Percentiles rank a stretch among this genome's conserved stretches.
Conservation (phyloP, 352 stramenopile genomes). For the Globisporangium echinulatum region DNA sequence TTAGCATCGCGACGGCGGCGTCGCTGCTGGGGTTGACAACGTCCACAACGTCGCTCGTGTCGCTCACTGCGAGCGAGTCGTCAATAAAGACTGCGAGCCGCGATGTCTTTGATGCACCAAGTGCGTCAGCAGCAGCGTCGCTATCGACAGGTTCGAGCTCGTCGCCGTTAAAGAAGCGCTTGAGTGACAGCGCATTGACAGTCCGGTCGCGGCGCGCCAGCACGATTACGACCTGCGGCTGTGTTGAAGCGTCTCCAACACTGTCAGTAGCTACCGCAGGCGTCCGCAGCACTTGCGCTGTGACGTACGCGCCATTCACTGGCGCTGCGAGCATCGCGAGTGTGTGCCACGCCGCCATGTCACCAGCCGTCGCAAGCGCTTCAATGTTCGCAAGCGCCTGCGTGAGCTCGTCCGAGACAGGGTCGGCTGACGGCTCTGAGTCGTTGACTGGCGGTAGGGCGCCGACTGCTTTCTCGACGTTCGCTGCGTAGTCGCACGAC, state of each 20-base stretch:
- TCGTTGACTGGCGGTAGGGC: slow-evolving; percentile 12
- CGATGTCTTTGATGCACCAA: background rate
- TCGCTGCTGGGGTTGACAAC: background rate
- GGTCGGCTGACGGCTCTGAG: background rate
- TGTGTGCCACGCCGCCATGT: slow-evolving; percentile 24
- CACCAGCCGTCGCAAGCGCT: slow-evolving; percentile 16
- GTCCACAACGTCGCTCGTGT: background rate
- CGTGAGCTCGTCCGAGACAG: background rate
- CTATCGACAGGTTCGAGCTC: slow-evolving; percentile 36
- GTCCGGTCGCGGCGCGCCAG: slow-evolving; percentile 54
- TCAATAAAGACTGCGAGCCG: slow-evolving; percentile 58
- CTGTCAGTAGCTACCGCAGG: too few species aligned
- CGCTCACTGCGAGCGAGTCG: slow-evolving; percentile 30
- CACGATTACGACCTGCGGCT: slow-evolving; percentile 23
- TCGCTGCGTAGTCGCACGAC: slow-evolving; percentile 78
- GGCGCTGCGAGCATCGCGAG: slow-evolving; percentile 14
- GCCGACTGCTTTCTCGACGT: slow-evolving; percentile 79
- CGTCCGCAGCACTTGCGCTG: slow-evolving; percentile 23
- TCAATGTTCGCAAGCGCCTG: slow-evolving; percentile 9
- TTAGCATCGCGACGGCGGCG: background rate
- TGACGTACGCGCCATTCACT: slow-evolving; percentile 13
- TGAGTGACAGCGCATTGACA: slow-evolving; percentile 64
- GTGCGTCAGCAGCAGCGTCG: background rate
- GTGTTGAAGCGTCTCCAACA: too few species aligned
- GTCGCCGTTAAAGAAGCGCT: slow-evolving; percentile 60